Evolutionary conservation across 2,329 filamentous ascomycete species (phyloP).

Genomic region (Colletotrichum sp.): DNA sequence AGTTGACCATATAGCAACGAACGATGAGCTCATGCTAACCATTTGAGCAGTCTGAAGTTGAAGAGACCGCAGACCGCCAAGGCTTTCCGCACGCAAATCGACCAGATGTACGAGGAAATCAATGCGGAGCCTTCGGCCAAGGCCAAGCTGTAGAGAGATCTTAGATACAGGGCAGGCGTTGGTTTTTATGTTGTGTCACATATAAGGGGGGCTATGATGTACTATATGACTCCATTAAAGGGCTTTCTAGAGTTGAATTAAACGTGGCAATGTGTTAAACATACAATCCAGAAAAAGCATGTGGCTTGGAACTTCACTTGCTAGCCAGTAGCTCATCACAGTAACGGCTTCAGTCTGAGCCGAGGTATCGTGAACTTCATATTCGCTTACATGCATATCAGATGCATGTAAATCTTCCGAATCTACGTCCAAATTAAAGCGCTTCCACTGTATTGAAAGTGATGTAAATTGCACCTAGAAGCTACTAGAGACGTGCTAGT

Average conservation of each 20-base stretch:
- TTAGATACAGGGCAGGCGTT: slow-evolving; percentile 3
- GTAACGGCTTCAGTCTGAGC: background rate
- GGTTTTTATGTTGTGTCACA: background rate
- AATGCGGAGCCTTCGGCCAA: slow-evolving; percentile 42
- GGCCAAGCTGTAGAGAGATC: slow-evolving; percentile 47
- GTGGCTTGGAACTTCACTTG: background rate
- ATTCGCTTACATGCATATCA: background rate
- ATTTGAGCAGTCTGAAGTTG: slow-evolving; percentile 57
- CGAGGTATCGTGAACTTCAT: background rate
- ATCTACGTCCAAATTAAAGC: background rate
- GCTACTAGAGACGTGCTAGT: background rate
- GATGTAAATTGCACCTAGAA: background rate
- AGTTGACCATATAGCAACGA: slow-evolving; percentile 42
- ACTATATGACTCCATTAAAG: slow-evolving; percentile 2
- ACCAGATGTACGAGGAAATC: slow-evolving; percentile 62
- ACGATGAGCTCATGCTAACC: slow-evolving; percentile 21
- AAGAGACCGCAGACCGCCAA: slow-evolving; percentile 63
- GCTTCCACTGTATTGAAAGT: background rate
- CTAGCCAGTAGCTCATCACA: background rate
- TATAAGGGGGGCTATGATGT: background rate
- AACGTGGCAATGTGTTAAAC: background rate
- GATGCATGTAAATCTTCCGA: background rate
- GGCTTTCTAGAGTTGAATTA: background rate
- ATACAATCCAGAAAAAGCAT: background rate
- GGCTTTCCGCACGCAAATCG: slow-evolving; percentile 58